These are phyloP conservation scores for Rhazya stricta DNA, from an alignment of 257 asterid genomes.

Conservation along the genomic window DNA sequence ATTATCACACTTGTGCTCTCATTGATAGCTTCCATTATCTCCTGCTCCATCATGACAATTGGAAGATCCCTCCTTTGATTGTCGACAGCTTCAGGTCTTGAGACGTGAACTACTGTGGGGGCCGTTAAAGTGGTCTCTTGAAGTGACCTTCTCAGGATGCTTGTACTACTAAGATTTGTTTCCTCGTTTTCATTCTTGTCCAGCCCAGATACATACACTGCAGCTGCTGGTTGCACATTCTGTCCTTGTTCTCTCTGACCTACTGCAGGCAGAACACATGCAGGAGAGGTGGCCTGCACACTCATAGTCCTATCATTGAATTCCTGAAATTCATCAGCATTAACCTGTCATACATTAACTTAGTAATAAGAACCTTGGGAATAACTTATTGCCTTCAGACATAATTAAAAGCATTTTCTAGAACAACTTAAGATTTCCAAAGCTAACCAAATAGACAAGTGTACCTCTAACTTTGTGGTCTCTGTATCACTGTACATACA, in stretches of 20 bases:
- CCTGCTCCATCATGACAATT: slow-evolving; percentile 96
- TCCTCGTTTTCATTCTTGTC: slow-evolving; percentile 46
- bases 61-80: slow-evolving; percentile 71
- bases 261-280: slow-evolving; percentile 24
- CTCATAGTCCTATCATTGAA: slow-evolving; percentile 18
- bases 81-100: slow-evolving; percentile 75
- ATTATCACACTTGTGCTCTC: slow-evolving; percentile 62
- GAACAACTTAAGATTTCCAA: not conserved
- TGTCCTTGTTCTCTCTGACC: not conserved
- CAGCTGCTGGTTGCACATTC: slow-evolving; percentile 27
- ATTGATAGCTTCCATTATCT: slow-evolving; percentile 89
- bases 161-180: slow-evolving; percentile 17
- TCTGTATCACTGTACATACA: slow-evolving; percentile 24
- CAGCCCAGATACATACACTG: slow-evolving; percentile 50
- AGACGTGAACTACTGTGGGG: slow-evolving; percentile 64
- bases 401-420: not conserved
- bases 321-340: slow-evolving; percentile 22
- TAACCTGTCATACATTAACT: slow-evolving; percentile 33
- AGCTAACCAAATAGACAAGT: not conserved
- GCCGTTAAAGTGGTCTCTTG: slow-evolving; percentile 29
- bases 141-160: slow-evolving; percentile 21
- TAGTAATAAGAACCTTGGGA: not conserved
- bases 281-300: slow-evolving; percentile 16
- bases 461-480: slow-evolving; percentile 36
- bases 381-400: not conserved